These are phyloP conservation scores for Saccharomycopsis capsularis DNA, from an alignment of 805 yeast species.

Conservation along the genomic window DNA sequence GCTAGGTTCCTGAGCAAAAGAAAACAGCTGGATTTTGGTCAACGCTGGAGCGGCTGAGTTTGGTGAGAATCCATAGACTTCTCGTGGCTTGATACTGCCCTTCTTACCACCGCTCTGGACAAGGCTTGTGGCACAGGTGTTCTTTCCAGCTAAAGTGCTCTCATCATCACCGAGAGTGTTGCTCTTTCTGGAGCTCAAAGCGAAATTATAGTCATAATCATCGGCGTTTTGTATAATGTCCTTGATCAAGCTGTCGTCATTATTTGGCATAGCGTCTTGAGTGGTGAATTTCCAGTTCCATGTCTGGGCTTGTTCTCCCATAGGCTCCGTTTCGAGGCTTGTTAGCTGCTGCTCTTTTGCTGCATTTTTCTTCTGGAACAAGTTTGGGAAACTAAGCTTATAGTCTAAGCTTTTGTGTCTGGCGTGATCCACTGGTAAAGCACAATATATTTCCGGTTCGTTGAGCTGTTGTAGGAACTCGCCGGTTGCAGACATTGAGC, in stretches of 20 bases:
- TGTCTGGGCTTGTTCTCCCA: neutral
- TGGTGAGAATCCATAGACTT: no score
- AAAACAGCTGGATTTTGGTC: neutral
- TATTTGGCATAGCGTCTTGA: neutral
- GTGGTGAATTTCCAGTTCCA: neutral
- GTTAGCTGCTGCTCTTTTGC: neutral
- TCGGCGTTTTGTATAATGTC: slow-evolving; percentile 9
- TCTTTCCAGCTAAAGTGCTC: neutral
- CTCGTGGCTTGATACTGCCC: no score
- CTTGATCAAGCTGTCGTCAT: slow-evolving; percentile 13
- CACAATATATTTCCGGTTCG: neutral
- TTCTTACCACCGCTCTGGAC: no score
- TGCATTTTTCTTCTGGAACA: neutral
- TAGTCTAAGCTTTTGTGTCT: neutral
- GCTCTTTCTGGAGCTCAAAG: neutral
- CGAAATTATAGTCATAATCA: slow-evolving; percentile 10
- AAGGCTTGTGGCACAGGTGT: neutral
- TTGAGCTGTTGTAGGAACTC: neutral
- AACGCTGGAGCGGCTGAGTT: neutral
- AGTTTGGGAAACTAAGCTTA: neutral
- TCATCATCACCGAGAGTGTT: neutral
- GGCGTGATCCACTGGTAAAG: neutral
- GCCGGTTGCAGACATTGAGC: slow-evolving; percentile 7
- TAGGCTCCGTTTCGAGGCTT: neutral
- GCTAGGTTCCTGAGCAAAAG: neutral